phyloP scores from a whole-genome alignment of 108 stramenopile species.

The Skeletonema tropicum region DNA sequence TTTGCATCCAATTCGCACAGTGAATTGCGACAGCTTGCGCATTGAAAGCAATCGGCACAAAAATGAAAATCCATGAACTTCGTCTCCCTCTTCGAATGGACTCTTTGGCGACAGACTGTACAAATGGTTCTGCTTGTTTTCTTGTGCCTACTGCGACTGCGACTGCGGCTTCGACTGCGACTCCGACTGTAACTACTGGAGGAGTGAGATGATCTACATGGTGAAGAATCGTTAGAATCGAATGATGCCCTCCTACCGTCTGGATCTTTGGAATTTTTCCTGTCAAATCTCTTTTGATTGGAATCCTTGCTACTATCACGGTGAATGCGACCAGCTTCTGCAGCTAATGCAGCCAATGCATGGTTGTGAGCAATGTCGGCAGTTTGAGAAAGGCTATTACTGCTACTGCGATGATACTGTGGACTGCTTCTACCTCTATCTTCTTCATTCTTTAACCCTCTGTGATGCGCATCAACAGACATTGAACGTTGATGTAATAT shows the following conservation, averaged over 20 bases:
- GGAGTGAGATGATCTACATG: not conserved
- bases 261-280: not conserved
- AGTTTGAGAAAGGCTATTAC: not conserved
- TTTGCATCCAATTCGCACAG: not conserved
- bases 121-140: constrained; percentile 2
- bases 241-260: not conserved
- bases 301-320: not conserved
- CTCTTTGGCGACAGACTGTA: not conserved
- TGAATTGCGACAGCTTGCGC: constrained; percentile 1
- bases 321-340: not conserved
- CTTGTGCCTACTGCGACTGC: constrained; percentile 6
- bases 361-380: not conserved
- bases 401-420: not conserved
- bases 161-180: not conserved
- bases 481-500: not conserved
- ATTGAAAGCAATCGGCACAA: constrained; percentile 15
- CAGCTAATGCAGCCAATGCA: not conserved
- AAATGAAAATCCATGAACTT: constrained; percentile 17
- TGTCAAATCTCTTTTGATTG: not conserved
- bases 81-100: not conserved
- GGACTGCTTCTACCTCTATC: not conserved
- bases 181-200: not conserved
- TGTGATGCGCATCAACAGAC: not conserved
- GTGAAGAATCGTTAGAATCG: not conserved
- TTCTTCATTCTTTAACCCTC: not conserved